Evolutionary conservation across 129 eudicot species (phyloP), one percentile per base, ranked within the genome.

Genomic region (Flaveria linearis): DNA sequence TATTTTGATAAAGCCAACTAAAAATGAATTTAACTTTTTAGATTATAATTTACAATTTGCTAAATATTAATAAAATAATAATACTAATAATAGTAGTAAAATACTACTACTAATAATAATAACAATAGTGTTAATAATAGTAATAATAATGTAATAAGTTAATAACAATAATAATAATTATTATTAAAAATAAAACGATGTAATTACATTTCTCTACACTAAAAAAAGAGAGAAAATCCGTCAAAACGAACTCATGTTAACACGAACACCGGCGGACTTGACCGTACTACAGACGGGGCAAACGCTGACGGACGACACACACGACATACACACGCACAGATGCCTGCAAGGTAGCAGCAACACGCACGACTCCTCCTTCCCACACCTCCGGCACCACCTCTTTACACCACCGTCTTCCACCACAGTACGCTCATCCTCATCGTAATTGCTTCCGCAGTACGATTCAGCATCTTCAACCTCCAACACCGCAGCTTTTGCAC

Each of bases 271-370:
- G 46, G 73, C 78, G 67, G 77, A 61, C 53, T 79, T 79, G 12
- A 28, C 50, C 23, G 46, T 22, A 16, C 7, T 63, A n/a, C 83
- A 79, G 77, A 79, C 33, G 3, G 83, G 83, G 60, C 83, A 72
- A 63, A 39, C 14, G 13, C 68, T 72, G 72, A 64, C 11, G 8
- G 68, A 18, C 15, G 65, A 33, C 51, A 20, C 73, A 79, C 83
- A 79, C 10, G 50, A 30, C 15, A 13, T 50, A 51, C 83, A 79
- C 3, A 79, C 66, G 50, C 83, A 79, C 11, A 79, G 33, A 79
- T 79, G 83, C 57, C 83, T 63, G 68, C 83, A 79, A 62, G 83
- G 83, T 7, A 79, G 72, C 73, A 79, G 47, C 78, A 79, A 72
- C 68, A 72, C 78, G 56, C 83, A 61, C 39, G 83, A 50, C 25